Evolutionary conservation across 2,329 filamentous ascomycete genomes (phyloP).

Genomic region (Alternaria consortialis): DNA sequence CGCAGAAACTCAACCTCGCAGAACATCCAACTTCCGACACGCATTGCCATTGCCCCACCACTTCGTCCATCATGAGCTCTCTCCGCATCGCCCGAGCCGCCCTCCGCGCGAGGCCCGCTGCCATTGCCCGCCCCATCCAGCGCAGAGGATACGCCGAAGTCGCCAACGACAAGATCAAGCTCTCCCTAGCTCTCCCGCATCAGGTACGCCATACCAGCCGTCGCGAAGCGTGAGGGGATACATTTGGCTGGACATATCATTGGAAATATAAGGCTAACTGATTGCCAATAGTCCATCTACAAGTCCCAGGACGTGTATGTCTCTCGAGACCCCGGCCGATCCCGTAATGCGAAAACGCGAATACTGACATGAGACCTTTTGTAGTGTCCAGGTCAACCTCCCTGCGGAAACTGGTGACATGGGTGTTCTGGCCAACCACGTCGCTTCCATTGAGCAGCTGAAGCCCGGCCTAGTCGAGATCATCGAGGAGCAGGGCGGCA

Average conservation of each 20-base stretch:
- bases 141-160: conserved; percentile 83
- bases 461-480: conserved; percentile 96
- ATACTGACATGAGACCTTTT: conserved; percentile 41
- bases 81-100: conserved; percentile 90
- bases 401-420: conserved; percentile 98
- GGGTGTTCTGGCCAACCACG: conserved; percentile 99
- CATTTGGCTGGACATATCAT: neutral
- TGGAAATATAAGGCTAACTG: conserved; percentile 34
- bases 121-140: conserved; percentile 78
- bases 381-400: conserved; percentile 96
- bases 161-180: conserved; percentile 78
- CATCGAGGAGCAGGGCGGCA: conserved; percentile 86
- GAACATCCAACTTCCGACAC: conserved; percentile 42
- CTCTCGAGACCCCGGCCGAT: conserved; percentile 40
- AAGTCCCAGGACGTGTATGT: conserved; percentile 76
- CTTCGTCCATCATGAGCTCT: conserved; percentile 78
- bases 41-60: conserved; percentile 51
- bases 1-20: conserved; percentile 36
- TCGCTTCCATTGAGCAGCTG: conserved; percentile 98
- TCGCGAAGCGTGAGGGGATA: conserved; percentile 12
- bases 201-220: conserved; percentile 73
- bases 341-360: conserved; percentile 29
- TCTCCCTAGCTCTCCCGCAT: conserved; percentile 96
- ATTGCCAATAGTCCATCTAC: conserved; percentile 67
- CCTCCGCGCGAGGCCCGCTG: conserved; percentile 79